Percentiles rank a stretch among this genome's conserved stretches.
These are phyloP conservation scores for Discostella stelligera DNA, from an alignment of 352 stramenopile species.

Conservation along the genomic window DNA sequence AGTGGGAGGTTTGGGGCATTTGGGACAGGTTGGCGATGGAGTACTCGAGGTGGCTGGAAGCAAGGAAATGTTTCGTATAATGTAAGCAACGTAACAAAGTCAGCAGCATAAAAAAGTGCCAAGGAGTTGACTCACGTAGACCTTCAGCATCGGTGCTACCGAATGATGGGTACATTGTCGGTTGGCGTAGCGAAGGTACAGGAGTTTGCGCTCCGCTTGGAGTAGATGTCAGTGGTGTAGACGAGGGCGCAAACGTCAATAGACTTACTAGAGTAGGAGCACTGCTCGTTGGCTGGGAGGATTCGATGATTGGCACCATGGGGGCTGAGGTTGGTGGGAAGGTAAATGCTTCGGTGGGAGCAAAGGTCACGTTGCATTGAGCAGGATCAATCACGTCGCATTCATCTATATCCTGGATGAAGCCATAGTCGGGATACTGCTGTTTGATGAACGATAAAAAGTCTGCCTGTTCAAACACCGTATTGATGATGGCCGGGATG, in stretches of 20 bases:
- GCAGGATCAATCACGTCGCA: constrained; percentile 39
- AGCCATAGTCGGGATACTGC: constrained; percentile 35
- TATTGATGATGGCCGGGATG: constrained; percentile 21
- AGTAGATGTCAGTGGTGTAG: constrained; percentile 10
- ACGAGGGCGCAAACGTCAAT: background rate
- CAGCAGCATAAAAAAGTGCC: background rate
- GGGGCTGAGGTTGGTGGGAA: constrained; percentile 1
- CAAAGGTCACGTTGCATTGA: constrained; percentile 9
- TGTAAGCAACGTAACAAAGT: background rate
- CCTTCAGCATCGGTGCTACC: constrained; percentile 8
- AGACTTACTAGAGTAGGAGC: background rate
- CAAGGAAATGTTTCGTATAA: background rate
- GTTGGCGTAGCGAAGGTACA: background rate
- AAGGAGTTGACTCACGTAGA: background rate
- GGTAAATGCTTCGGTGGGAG: constrained; percentile 30
- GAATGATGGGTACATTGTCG: constrained; percentile 6
- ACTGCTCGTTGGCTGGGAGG: background rate
- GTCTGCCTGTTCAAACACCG: constrained; percentile 10
- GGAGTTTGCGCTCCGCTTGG: constrained; percentile 6
- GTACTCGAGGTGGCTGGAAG: constrained; percentile 1
- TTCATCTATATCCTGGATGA: constrained; percentile 25
- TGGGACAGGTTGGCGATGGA: constrained; percentile 6
- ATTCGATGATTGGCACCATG: background rate
- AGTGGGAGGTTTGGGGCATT: constrained; percentile 7
- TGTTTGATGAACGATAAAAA: constrained; percentile 34